phyloP scores from a whole-genome alignment of 257 asterid genomes.

The Nyctanthes arbortristis region DNA sequence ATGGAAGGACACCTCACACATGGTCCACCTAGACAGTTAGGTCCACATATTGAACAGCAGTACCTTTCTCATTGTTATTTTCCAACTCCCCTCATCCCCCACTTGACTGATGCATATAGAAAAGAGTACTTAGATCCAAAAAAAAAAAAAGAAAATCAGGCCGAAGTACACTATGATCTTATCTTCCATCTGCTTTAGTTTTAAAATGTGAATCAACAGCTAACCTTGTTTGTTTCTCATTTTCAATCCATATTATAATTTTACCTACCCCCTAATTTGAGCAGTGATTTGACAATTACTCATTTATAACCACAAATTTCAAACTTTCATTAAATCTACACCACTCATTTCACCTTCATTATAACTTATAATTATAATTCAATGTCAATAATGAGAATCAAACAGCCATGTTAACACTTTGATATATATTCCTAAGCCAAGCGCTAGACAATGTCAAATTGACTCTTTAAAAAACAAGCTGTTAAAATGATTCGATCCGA shows the following conservation, averaged over 20 bases:
- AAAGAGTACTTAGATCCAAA: not conserved
- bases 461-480: not conserved
- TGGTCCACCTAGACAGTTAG: not conserved
- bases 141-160: not conserved
- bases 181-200: not conserved
- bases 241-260: no score
- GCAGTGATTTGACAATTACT: no score
- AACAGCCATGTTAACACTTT: no score
- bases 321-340: no score
- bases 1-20: not conserved
- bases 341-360: no score
- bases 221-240: no score
- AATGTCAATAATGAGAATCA: no score
- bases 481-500: not conserved
- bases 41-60: not conserved
- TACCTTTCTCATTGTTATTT: not conserved
- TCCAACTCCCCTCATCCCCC: not conserved
- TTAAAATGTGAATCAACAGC: not conserved
- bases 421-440: not conserved
- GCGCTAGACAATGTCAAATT: conserved; percentile 4
- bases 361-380: no score
- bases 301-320: no score
- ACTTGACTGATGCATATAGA: not conserved
- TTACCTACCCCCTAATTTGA: no score
- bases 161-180: not conserved